phyloP scores from a whole-genome alignment of 495 filamentous ascomycete species.

The Talaromyces nanjingensis region DNA sequence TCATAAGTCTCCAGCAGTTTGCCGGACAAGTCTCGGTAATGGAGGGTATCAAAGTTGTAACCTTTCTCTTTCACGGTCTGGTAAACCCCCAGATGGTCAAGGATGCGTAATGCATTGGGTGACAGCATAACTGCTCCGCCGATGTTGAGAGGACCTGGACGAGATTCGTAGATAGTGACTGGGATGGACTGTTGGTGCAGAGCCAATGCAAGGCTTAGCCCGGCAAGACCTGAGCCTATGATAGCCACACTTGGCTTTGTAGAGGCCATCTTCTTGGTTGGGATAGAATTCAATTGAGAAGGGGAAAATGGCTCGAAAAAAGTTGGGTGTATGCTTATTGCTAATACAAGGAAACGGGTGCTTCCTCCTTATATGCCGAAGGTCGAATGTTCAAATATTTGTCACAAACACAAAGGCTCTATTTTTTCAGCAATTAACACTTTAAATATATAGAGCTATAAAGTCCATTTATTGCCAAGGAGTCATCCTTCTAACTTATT shows the following conservation, averaged over 20 bases:
- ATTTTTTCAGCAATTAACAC: too few relatives aligned
- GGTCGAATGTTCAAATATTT: too few relatives aligned
- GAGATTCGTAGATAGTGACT: conserved; percentile 40
- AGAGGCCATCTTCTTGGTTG: background rate
- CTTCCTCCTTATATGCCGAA: too few relatives aligned
- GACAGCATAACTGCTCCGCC: conserved; percentile 48
- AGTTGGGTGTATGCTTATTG: too few relatives aligned
- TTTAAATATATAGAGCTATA: too few relatives aligned
- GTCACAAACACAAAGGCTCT: too few relatives aligned
- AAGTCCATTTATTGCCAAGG: too few relatives aligned
- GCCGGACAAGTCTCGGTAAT: conserved; percentile 19
- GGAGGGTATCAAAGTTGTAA: conserved; percentile 32
- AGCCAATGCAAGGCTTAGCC: conserved; percentile 37
- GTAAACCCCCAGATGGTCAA: conserved; percentile 39
- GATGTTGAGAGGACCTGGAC: conserved; percentile 23
- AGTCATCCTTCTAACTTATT: too few relatives aligned
- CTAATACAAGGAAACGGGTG: too few relatives aligned
- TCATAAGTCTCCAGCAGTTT: conserved; percentile 31
- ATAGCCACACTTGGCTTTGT: conserved; percentile 21
- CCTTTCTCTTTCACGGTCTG: conserved; percentile 21
- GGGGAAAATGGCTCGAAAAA: too few relatives aligned
- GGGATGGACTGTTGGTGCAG: conserved; percentile 33
- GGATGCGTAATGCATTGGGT: conserved; percentile 42
- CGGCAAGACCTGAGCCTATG: conserved; percentile 41
- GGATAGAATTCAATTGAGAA: too few relatives aligned